A percentile compares a stretch with the other conserved stretches of the same genome.
These are phyloP conservation scores for Boehmeria nivea DNA, from an alignment of 306 rosid species.

Conservation along the genomic window DNA sequence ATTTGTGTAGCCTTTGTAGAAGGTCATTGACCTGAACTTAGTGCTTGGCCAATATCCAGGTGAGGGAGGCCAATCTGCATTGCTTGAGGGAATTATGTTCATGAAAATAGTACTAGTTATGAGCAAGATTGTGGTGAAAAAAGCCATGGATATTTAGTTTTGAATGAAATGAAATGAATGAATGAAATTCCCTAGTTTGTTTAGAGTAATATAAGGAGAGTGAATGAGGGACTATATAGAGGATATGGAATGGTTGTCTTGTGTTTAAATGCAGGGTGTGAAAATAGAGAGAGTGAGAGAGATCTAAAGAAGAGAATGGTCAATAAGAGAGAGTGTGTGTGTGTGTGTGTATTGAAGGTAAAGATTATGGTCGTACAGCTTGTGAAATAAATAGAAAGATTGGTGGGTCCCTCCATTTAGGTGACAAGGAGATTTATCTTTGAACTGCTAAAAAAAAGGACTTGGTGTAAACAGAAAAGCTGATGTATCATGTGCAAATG, in stretches of 20 bases:
- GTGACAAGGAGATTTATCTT: constrained; percentile 2
- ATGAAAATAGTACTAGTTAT: not conserved
- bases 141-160: constrained; percentile 39
- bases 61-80: constrained; percentile 77
- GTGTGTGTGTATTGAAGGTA: constrained; percentile 18
- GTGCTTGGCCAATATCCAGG: constrained; percentile 94
- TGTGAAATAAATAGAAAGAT: constrained; percentile 40
- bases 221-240: constrained; percentile 16
- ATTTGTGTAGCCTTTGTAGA: constrained; percentile 56
- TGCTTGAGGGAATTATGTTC: constrained; percentile 35
- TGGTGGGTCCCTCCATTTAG: constrained; percentile 31
- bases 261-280: constrained; percentile 39
- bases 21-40: constrained; percentile 54
- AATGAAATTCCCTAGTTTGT: too few species aligned
- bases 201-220: constrained; percentile 7
- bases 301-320: constrained; percentile 32
- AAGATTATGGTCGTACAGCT: constrained; percentile 38
- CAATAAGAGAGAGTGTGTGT: constrained; percentile 23
- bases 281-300: constrained; percentile 22
- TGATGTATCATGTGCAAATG: too few species aligned
- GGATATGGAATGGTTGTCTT: constrained; percentile 33
- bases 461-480: not conserved
- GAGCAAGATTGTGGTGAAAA: constrained; percentile 33
- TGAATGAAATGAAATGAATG: too few species aligned
- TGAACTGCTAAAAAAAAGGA: not conserved